Evolutionary conservation across 2,329 filamentous ascomycete species (phyloP), one percentile per base, ranked within the genome.

Genomic region (Zasmidium cellare): DNA sequence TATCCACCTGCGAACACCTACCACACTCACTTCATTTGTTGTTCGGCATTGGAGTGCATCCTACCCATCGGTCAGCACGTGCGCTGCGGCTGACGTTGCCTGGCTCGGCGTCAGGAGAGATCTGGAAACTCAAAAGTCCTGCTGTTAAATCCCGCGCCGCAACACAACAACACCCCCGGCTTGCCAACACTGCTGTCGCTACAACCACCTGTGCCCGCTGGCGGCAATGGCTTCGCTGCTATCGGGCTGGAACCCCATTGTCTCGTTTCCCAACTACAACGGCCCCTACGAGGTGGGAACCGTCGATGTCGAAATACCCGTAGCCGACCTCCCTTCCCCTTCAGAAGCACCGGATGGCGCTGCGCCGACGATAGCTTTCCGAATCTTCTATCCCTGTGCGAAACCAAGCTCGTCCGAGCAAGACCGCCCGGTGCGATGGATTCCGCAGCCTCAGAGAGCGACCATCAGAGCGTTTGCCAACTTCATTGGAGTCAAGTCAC

Each of bases 251-350:
- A 90, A 82, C 67, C 88, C 88, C 0, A 78, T 91, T 3, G 90
- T 90, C 1, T 74, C 80, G 1, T 92, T 96, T 57, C 88, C 90
- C 3, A 78, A 85, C 3, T 93, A 92, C 70, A 87, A 87, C 1
- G 91, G 90, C 0, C 88, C 89, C 0, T 87, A 91, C 78, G 85
- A 86, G 67, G 90, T 94, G 58, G 91, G 90, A 62, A 90, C 88
- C 2, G 79, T 91, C 64, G 91, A 96, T 68, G 81, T 93, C 63
- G 91, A 96, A 76, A 84, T 96, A 16, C 89, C 91, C 46, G 80
- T 88, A 9, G 70, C 75, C 14, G 77, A 82, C 38, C 72, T 84
- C 16, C 84, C 86, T 0, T 79, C 82, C 20, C 78, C 81, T 51
- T 79, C 81, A 24, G 83, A 85, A 0, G 79, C 81, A 31, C 79